Percentiles rank a stretch among this genome's conserved stretches.
These are phyloP conservation scores for Stentor roeselii DNA, from an alignment of 73 alveolate species.

Conservation along the genomic window DNA sequence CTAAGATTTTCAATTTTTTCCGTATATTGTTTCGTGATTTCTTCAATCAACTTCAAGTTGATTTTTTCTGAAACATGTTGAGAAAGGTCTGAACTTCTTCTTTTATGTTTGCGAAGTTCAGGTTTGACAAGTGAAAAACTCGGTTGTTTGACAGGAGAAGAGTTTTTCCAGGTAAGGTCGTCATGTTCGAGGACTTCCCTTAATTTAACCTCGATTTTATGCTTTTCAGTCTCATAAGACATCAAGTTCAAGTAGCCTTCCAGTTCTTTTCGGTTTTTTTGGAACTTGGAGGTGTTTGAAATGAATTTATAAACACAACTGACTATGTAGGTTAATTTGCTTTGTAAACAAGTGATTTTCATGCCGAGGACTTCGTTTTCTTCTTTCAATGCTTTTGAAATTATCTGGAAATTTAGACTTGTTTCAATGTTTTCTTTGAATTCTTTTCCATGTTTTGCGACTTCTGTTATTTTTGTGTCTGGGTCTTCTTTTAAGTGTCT, in stretches of 20 bases:
- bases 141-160: not conserved
- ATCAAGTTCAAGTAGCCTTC: not conserved
- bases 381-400: not conserved
- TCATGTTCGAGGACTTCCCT: not conserved
- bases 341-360: not conserved
- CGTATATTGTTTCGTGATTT: not conserved
- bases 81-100: not conserved
- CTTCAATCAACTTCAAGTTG: not conserved
- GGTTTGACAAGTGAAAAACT: no score
- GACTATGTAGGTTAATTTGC: not conserved
- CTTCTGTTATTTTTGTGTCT: not conserved
- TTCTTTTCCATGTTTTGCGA: not conserved
- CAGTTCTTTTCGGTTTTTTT: not conserved
- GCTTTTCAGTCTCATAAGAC: not conserved
- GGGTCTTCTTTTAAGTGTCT: not conserved
- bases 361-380: not conserved
- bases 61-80: not conserved
- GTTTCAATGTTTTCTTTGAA: not conserved
- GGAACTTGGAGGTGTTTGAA: not conserved
- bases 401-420: not conserved
- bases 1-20: not conserved
- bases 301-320: not conserved
- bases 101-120: not conserved
- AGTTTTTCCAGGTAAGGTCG: not conserved
- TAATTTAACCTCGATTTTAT: not conserved